These are phyloP conservation scores for Colletotrichum spinosum DNA, from an alignment of 2,329 filamentous ascomycete species.

Conservation along the genomic window DNA sequence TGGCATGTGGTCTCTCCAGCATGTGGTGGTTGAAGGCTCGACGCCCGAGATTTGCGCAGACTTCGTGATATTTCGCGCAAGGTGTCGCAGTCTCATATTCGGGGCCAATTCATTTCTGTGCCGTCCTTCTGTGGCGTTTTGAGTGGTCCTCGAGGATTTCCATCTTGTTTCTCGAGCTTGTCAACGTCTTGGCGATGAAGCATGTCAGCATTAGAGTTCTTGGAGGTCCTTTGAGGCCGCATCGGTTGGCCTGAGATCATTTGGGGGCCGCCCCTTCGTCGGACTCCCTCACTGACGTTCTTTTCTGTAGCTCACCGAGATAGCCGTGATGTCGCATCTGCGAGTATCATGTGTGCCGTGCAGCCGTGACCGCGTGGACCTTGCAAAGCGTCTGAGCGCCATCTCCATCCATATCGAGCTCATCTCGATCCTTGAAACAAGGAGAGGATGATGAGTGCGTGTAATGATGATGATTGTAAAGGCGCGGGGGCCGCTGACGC, in stretches of 20 bases:
- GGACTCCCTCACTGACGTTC: too few relatives aligned
- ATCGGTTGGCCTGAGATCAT: background rate
- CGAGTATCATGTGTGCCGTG: background rate
- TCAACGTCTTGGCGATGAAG: constrained; percentile 17
- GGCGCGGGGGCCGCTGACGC: constrained; percentile 17
- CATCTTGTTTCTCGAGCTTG: background rate
- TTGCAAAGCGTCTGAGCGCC: background rate
- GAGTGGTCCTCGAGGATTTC: background rate
- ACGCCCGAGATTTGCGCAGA: constrained; percentile 21
- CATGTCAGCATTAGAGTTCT: background rate
- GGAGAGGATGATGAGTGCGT: background rate
- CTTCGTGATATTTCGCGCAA: constrained; percentile 18
- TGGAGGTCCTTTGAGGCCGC: background rate
- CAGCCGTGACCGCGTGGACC: constrained; percentile 4
- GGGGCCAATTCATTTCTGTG: constrained; percentile 12
- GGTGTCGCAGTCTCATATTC: background rate
- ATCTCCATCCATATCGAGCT: constrained; percentile 9
- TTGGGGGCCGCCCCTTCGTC: background rate
- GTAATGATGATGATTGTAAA: constrained; percentile 7
- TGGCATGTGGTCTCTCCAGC: too few relatives aligned
- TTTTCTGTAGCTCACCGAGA: constrained; percentile 8
- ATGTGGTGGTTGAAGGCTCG: too few relatives aligned
- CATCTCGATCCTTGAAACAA: constrained; percentile 28
- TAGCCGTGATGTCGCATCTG: constrained; percentile 3
- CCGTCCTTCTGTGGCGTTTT: constrained; percentile 5